A percentile compares a stretch with the other conserved stretches of the same genome.
Conservation (phyloP, 1,139 yeast genomes). For the Nakaseomyces sp. region DNA sequence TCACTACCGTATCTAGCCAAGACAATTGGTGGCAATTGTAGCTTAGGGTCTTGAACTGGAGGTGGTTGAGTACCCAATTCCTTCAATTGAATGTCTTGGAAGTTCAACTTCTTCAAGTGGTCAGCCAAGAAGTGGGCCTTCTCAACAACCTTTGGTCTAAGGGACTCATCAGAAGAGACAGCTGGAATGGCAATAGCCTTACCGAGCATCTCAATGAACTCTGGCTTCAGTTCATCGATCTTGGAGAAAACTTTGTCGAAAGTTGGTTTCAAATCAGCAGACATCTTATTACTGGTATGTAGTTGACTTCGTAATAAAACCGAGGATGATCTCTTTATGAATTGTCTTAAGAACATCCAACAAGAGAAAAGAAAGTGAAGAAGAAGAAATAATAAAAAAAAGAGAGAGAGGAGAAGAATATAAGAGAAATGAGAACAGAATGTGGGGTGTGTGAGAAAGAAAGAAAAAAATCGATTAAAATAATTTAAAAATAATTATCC, state of each 20-base stretch:
- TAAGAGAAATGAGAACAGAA: no score
- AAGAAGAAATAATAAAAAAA: background rate
- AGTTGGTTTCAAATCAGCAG: conserved; percentile 13
- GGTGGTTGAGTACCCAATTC: conserved; percentile 87
- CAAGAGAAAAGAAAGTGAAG: background rate
- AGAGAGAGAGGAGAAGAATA: background rate
- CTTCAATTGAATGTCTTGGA: conserved; percentile 69
- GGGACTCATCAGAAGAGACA: conserved; percentile 80
- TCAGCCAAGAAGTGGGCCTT: conserved; percentile 76
- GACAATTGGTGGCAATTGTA: conserved; percentile 87
- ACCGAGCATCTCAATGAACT: conserved; percentile 57
- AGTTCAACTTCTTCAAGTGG: conserved; percentile 66
- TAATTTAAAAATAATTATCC: background rate
- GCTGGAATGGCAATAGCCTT: conserved; percentile 90
- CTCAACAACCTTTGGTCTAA: conserved; percentile 73
- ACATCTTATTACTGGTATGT: conserved; percentile 11
- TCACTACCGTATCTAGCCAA: conserved; percentile 80
- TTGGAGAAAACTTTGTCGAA: conserved; percentile 38
- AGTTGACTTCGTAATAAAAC: background rate
- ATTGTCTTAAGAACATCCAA: background rate
- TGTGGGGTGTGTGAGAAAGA: no score
- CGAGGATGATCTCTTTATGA: background rate
- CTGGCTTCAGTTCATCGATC: conserved; percentile 63
- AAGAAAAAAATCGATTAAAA: background rate
- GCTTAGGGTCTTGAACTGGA: conserved; percentile 53